Evolutionary conservation across 2,329 filamentous ascomycete genomes (phyloP).

Genomic region (Fusarium piperis): DNA sequence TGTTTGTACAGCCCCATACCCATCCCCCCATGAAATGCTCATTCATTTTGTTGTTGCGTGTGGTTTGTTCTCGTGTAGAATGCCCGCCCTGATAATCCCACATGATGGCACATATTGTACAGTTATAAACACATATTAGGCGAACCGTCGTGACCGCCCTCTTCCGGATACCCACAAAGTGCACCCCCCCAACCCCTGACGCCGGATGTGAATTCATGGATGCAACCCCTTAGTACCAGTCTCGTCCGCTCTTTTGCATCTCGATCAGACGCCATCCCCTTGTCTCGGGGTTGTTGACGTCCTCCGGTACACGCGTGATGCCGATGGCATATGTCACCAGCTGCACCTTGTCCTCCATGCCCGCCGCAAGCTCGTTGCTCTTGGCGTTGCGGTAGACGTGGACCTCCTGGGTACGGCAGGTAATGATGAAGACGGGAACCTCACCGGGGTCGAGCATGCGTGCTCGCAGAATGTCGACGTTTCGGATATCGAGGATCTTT

Average conservation of each 20-base stretch:
- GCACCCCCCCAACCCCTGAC: constrained; percentile 34
- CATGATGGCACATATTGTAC: constrained; percentile 46
- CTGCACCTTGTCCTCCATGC: constrained; percentile 99
- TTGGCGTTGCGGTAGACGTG: constrained; percentile 97
- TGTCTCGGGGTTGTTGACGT: constrained; percentile 96
- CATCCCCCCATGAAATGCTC: constrained; percentile 28
- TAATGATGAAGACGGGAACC: constrained; percentile 96
- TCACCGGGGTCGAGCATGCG: constrained; percentile 86
- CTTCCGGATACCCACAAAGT: constrained; percentile 36
- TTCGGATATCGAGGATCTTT: constrained; percentile 91
- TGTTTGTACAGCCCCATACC: constrained; percentile 39
- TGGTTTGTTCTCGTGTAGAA: constrained; percentile 36
- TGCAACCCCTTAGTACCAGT: constrained; percentile 68
- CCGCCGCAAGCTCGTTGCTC: constrained; percentile 86
- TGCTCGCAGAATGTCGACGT: constrained; percentile 87
- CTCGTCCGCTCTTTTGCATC: constrained; percentile 96
- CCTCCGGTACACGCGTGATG: constrained; percentile 91
- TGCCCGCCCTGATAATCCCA: constrained; percentile 38
- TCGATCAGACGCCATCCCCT: constrained; percentile 97
- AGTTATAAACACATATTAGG: constrained; percentile 46
- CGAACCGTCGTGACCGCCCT: constrained; percentile 22
- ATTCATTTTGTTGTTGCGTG: constrained; percentile 17
- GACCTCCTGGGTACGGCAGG: constrained; percentile 95
- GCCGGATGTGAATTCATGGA: constrained; percentile 32
- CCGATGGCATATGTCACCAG: constrained; percentile 98